A percentile compares a stretch with the other conserved stretches of the same genome.
Conservation (phyloP, 352 stramenopile species). For the Pythium dissotocum region DNA sequence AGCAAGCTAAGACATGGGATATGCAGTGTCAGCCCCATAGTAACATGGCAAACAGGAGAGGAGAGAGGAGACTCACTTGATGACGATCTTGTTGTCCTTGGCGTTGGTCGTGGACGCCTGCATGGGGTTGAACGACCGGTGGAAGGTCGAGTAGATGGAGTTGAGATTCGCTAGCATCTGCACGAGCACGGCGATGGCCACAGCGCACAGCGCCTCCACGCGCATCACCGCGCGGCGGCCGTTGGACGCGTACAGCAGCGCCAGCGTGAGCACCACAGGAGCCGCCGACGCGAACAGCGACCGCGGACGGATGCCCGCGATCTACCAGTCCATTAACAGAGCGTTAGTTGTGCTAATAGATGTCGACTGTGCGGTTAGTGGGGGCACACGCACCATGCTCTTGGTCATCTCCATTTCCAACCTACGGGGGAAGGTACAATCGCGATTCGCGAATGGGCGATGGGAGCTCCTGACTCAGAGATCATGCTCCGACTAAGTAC, state of each 20-base stretch:
- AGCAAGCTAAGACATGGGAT: constrained; percentile 44
- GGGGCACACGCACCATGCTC: constrained; percentile 41
- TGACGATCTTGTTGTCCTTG: constrained; percentile 53
- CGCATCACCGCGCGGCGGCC: constrained; percentile 40
- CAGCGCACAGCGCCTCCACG: constrained; percentile 37
- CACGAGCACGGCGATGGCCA: constrained; percentile 56
- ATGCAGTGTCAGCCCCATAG: constrained; percentile 4
- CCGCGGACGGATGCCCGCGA: constrained; percentile 49
- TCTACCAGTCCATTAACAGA: constrained; percentile 10
- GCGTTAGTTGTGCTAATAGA: neutral
- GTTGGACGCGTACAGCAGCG: constrained; percentile 38
- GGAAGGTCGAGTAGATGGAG: constrained; percentile 70
- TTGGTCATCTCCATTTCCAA: constrained; percentile 61
- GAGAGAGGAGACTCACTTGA: constrained; percentile 45
- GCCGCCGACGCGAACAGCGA: constrained; percentile 60
- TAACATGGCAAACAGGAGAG: neutral
- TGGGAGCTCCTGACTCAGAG: neutral
- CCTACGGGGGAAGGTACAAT: neutral
- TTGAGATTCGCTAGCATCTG: constrained; percentile 77
- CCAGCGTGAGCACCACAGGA: constrained; percentile 55
- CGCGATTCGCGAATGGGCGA: neutral
- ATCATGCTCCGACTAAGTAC: constrained; percentile 22
- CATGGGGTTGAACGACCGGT: constrained; percentile 50
- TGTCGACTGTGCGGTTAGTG: neutral
- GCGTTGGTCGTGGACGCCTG: constrained; percentile 30